Base-by-base conservation (phyloP, 2,329 filamentous ascomycete genomes). In the Cladophialophora chaetospira region DNA sequence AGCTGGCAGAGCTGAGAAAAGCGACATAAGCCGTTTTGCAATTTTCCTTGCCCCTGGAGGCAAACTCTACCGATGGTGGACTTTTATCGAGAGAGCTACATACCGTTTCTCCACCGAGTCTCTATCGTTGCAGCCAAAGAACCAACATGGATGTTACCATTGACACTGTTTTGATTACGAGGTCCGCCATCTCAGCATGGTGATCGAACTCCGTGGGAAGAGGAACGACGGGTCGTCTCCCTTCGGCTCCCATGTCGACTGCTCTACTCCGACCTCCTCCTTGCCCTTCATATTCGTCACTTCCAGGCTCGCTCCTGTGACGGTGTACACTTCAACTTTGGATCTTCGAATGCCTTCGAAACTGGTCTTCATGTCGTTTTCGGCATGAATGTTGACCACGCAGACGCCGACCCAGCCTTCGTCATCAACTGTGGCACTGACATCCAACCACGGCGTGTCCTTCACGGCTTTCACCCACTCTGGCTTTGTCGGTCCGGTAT, bases 151-250 rank as follows among this genome's bases (percentile, higher is more conserved):
- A 15, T 23, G 23, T 5, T 8, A 6, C 15, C 10, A 4, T n/a
- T 19, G 36, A 15, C 36, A n/a, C 3, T 19, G 42, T 45, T 33
- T 13, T n/a, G 11, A 44, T 28, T 45, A 58, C n/a, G 36, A 67
- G 21, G 65, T 61, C 67, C 79, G 79, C 79, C 80, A 83, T 62
- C 79, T 76, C 65, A 91, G 69, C 72, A 91, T 73, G 2, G 86
- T 89, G 44, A 91, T 78, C 2, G 86, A 88, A 69, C 87, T 83
- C 75, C 85, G 89, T 1, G 79, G 77, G 71, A 92, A 92, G 2
- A 73, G 80, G 66, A 82, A 91, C 40, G 73, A 70, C n/a, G 53
- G 19, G 23, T 26, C 29, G 1, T 82, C 85, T 67, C 81, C 72
- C 0, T 81, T 85, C 67, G 46, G 38, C 10, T 85, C 77, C 87